Percentiles rank a stretch among this genome's conserved stretches.
These are phyloP conservation scores for Debaryomyces udenii DNA, from an alignment of 1,139 yeast genomes.

Conservation along the genomic window DNA sequence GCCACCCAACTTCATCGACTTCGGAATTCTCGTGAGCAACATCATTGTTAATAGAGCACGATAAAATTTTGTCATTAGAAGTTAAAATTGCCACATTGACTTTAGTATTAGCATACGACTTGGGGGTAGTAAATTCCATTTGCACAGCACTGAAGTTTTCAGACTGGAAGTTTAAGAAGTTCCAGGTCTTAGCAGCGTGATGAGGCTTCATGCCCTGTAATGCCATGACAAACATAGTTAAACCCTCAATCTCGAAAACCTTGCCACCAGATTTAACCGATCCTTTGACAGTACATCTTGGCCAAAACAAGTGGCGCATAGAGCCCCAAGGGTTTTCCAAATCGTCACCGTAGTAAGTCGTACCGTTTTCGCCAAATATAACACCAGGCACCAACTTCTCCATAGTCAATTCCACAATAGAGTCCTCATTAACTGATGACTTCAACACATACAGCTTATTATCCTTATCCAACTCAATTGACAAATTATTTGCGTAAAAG, in stretches of 20 bases:
- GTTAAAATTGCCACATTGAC: constrained; percentile 81
- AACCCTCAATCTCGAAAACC: constrained; percentile 49
- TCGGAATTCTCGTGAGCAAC: constrained; percentile 62
- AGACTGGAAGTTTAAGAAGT: constrained; percentile 88
- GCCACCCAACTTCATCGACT: constrained; percentile 89
- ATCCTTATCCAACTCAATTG: constrained; percentile 63
- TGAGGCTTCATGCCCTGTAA: constrained; percentile 99
- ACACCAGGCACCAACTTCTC: constrained; percentile 75
- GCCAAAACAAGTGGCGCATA: constrained; percentile 97
- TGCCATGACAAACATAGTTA: constrained; percentile 94
- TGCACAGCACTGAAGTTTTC: constrained; percentile 71
- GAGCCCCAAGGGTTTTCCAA: constrained; percentile 89
- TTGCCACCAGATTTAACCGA: constrained; percentile 44
- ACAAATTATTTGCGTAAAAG: constrained; percentile 73
- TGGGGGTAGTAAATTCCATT: constrained; percentile 97
- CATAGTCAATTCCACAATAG: constrained; percentile 71
- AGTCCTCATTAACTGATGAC: constrained; percentile 67
- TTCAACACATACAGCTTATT: constrained; percentile 58
- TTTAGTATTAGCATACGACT: constrained; percentile 78
- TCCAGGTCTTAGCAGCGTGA: constrained; percentile 98
- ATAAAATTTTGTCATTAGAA: constrained; percentile 61
- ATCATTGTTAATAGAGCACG: constrained; percentile 68
- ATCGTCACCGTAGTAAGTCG: constrained; percentile 84
- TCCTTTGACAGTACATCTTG: constrained; percentile 76
- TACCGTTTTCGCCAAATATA: constrained; percentile 88